Base-by-base conservation (phyloP, 768 basidiomycete genomes). In the Russula griseocarnosa region DNA sequence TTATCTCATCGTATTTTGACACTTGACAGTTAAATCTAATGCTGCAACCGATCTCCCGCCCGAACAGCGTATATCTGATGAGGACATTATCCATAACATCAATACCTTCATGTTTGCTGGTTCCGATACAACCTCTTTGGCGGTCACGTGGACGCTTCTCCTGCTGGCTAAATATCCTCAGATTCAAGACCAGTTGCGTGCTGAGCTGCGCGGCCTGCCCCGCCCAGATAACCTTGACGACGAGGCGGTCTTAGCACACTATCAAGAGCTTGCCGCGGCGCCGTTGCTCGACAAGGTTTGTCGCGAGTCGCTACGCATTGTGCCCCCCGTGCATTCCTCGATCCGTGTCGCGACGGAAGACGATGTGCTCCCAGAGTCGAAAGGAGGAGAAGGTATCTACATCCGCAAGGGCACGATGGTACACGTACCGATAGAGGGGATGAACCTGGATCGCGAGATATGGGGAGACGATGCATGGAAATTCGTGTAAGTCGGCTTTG, bases 51-150 rank as follows among this genome's bases (percentile, higher is more conserved):
- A 93, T 64, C 76, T 91, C 18, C 79, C 85, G 36, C 77, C 78
- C 0, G 85, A 88, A 55, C 84, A 88, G 66, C 83, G 86, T 40
- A 86, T 96, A 67, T 88, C 92, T 0, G 94, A 97, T 70, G 85
- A 88, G 34, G 94, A 96, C 70, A 86, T 95, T 56, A 79, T 94
- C 13, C 79, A 91, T 70, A 93, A 86, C 63, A 86, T 95, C 74
- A 92, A 90, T 69, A 94, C 92, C 0, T 90, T 95, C 73, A 85
- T 94, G 80, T 92, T 94, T 72, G 92, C 89, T 24, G 94, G 94
- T 5, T 91, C 93, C 14, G 92, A 95, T 70, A 92, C 92, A 0
- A 88, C 88, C 13, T 89, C 90, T 3, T 83, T 94, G 32, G 82
- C 87, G 5, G 75, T 96, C 50, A 90, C 90, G 0, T 97, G 94